A percentile compares a stretch with the other conserved stretches of the same genome.
phyloP scores from a whole-genome alignment of 768 basidiomycete genomes.

The Pisolithus tinctorius region DNA sequence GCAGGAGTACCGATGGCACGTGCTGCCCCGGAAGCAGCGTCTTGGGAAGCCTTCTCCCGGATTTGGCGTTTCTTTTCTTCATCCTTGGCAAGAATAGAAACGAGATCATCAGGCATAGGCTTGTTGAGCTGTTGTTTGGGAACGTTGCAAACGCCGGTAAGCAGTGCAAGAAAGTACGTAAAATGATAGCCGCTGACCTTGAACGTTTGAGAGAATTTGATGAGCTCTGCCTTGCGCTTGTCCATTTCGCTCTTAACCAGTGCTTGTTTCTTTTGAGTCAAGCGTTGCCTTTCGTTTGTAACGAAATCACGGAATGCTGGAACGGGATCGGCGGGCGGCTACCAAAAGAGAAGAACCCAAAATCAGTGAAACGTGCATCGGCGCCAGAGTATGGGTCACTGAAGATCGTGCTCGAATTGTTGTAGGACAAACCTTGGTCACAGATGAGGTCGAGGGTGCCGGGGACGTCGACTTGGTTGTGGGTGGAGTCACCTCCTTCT shows the following conservation, averaged over 20 bases:
- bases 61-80: slow-evolving; percentile 85
- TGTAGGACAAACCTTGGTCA: slow-evolving; percentile 42
- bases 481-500: slow-evolving; percentile 36
- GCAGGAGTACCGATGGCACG: slow-evolving; percentile 59
- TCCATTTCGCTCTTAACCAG: slow-evolving; percentile 92
- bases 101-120: slow-evolving; percentile 91
- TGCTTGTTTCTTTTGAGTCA: slow-evolving; percentile 87
- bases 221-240: slow-evolving; percentile 85
- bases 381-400: not conserved
- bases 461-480: slow-evolving; percentile 61
- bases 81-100: slow-evolving; percentile 89
- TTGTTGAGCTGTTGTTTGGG: slow-evolving; percentile 64
- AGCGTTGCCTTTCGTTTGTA: slow-evolving; percentile 80
- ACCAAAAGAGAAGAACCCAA: slow-evolving; percentile 3
- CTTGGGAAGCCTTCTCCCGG: slow-evolving; percentile 65
- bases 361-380: not conserved
- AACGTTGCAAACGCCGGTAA: not conserved
- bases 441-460: slow-evolving; percentile 39
- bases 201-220: slow-evolving; percentile 91
- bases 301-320: slow-evolving; percentile 92
- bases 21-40: slow-evolving; percentile 60
- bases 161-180: not conserved
- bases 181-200: slow-evolving; percentile 52
- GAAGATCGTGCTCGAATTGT: not conserved
- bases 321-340: slow-evolving; percentile 70